Base-by-base conservation (phyloP, 345 rosid genomes). In the Eucalyptus rudis region DNA sequence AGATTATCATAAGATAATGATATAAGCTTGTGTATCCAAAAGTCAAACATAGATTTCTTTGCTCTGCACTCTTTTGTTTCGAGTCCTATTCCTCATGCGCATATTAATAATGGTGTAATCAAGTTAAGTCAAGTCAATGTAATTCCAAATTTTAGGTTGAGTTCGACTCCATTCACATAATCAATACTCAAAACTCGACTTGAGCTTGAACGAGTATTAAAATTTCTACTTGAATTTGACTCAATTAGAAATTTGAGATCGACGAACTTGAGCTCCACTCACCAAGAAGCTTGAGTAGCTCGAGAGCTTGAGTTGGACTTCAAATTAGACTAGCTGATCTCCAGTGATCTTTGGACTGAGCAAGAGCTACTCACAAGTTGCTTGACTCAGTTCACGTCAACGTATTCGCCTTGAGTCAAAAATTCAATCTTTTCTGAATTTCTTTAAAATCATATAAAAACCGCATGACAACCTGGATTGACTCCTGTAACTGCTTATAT, bases 391-490 rank as follows among this genome's bases (percentile, higher is more conserved):
- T 4, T n/a, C 56, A 51, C 56, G 0, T 56, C 62, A 1, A 56
- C 62, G 0, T 56, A 56, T 4, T 56, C 13, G 3, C 1, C 5
- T 56, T 2, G 12, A 24, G 62, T 1, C 0, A 56, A 56, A 56
- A 56, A 3, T 56, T 56, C 62, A 56, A 56, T 56, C 29, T 56
- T 56, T 1, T 56, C 6, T 24, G 25, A 24, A 22, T 56, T 56
- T 56, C 27, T 56, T 24, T 22, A 56, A 9, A 56, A 56, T 56
- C 62, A 56, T 56, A 22, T 22, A 56, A 24, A 7, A 52, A 3
- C 10, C 1, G 1, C 58, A 54, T 3, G 20, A 20, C 25, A 1
- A 54, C 10, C 58, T 3, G 0, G 20, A 51, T 51, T 51, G 7
- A 51, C 54, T 16, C 20, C 54, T 16, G 54, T 51, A 51, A 51